Base-by-base conservation (phyloP, 176 grass and related monocot species). In the Oryza meridionalis region DNA sequence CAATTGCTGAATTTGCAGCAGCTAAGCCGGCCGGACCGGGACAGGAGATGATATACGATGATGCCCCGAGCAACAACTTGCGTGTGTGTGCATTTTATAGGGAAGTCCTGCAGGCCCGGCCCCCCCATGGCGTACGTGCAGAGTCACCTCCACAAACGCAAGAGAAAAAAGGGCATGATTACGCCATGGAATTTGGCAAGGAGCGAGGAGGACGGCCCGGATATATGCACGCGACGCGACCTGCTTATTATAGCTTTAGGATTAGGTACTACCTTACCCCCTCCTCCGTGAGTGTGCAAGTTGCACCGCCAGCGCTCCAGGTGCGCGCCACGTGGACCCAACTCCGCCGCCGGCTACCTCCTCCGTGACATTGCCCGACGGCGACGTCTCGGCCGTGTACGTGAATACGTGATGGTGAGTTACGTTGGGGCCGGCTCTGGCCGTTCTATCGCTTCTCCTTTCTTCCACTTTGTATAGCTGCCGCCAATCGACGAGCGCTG, bases 181-280 rank as follows among this genome's bases (percentile, higher is more conserved):
- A 62, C 73, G 45, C 83, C 88, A 86, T 67, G 83, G 83, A 90
- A 86, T 40, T 84, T 84, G 74, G 62, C 62, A 55, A 69, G 55
- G 55, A 61, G 33, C 33, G 33, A 35, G 21, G 68, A 88, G 26
- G 50, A 65, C 21, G 53, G 3, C 43, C 55, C 45, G 65, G 29
- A 31, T 31, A 31, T 31, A 43, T 8, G 21, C 45, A 37, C 27
- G 58, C 81, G 67, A 37, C 27, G 58, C 81, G 67, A 42, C 51
- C 37, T 38, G 46, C 5, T 17, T 55, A 35, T 17, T 55, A 35
- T 35, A 35, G 17, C 64, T 78, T 72, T 55, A 27, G 65, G 80
- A 73, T 83, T 78, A 84, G 80, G 68, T 55, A 55, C 17, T 5
- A 6, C 17, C 38, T 40, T 35, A 35, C 33, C 29, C 29, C 33